Conservation (phyloP, 2,329 filamentous ascomycete species). For the Knufia petricola region DNA sequence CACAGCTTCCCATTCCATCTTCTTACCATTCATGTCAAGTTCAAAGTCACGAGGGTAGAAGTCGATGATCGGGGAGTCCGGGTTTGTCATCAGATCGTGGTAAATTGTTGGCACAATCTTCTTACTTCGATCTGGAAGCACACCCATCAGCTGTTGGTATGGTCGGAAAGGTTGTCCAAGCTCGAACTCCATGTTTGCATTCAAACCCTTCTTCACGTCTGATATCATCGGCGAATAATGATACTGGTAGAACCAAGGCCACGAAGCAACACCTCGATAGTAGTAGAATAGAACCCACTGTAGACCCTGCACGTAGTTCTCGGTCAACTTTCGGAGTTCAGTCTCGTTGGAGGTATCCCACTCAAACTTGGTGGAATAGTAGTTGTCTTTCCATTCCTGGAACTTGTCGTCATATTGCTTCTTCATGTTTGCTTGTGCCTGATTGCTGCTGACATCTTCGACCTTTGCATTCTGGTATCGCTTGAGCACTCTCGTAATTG, state of each 20-base stretch:
- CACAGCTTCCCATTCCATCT: slow-evolving; percentile 99
- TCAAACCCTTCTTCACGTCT: slow-evolving; percentile 80
- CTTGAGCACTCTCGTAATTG: slow-evolving; percentile 74
- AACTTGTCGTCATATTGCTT: slow-evolving; percentile 87
- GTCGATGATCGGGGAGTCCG: slow-evolving; percentile 86
- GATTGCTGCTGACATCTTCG: slow-evolving; percentile 66
- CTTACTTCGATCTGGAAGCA: slow-evolving; percentile 93
- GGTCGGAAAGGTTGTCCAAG: slow-evolving; percentile 92
- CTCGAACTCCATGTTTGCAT: slow-evolving; percentile 80
- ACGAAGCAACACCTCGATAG: slow-evolving; percentile 91
- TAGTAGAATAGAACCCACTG: slow-evolving; percentile 99
- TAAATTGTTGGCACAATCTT: slow-evolving; percentile 83
- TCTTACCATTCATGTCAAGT: slow-evolving; percentile 98
- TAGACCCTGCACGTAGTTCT: slow-evolving; percentile 94
- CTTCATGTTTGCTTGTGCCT: slow-evolving; percentile 69
- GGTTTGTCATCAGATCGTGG: slow-evolving; percentile 84
- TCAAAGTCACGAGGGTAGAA: slow-evolving; percentile 97
- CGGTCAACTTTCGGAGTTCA: slow-evolving; percentile 70
- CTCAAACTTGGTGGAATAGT: slow-evolving; percentile 83
- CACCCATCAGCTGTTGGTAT: slow-evolving; percentile 96
- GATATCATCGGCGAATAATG: slow-evolving; percentile 98
- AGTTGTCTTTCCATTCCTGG: slow-evolving; percentile 83
- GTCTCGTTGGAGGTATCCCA: slow-evolving; percentile 75
- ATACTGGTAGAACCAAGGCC: slow-evolving; percentile 96
- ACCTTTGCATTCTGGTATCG: slow-evolving; percentile 85